Evolutionary conservation across 495 filamentous ascomycete species (phyloP).

Genomic region (Aspergillus sclerotioniger): DNA sequence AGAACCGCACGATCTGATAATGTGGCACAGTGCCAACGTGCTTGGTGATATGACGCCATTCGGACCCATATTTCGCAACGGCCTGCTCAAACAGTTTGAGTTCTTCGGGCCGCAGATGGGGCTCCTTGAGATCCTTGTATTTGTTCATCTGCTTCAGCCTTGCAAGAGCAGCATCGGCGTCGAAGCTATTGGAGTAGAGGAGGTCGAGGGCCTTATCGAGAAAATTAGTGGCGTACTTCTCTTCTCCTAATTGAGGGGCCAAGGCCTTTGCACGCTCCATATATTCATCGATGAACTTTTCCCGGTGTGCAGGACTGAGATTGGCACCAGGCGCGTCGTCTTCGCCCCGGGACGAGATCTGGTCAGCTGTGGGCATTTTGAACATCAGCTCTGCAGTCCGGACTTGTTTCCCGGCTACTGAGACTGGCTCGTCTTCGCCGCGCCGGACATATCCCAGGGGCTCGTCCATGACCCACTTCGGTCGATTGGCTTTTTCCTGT

Average conservation of each 20-base stretch:
- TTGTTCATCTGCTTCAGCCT: slow-evolving; percentile 64
- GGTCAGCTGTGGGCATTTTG: slow-evolving; percentile 49
- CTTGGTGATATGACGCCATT: slow-evolving; percentile 77
- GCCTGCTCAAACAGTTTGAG: slow-evolving; percentile 89
- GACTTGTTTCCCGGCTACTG: slow-evolving; percentile 48
- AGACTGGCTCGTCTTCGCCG: slow-evolving; percentile 67
- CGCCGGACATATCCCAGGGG: slow-evolving; percentile 80
- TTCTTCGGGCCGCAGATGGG: slow-evolving; percentile 74
- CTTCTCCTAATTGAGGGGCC: slow-evolving; percentile 61
- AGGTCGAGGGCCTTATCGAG: slow-evolving; percentile 80
- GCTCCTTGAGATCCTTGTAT: slow-evolving; percentile 79
- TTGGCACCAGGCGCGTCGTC: slow-evolving; percentile 44
- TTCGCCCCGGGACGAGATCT: slow-evolving; percentile 46
- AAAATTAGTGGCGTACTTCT: slow-evolving; percentile 75
- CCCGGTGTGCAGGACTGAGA: slow-evolving; percentile 42
- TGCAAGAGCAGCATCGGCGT: slow-evolving; percentile 69
- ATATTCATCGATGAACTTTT: slow-evolving; percentile 66
- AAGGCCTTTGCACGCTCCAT: slow-evolving; percentile 64
- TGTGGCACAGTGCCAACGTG: slow-evolving; percentile 74
- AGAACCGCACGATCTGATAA: slow-evolving; percentile 81
- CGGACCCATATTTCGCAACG: slow-evolving; percentile 87
- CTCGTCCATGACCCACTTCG: slow-evolving; percentile 91
- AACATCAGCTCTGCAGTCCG: slow-evolving; percentile 54
- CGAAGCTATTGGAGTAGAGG: slow-evolving; percentile 68
- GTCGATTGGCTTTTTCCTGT: slow-evolving; percentile 70